These are phyloP conservation scores for Paramecium sexaurelia DNA, from an alignment of 73 alveolate genomes.

Conservation along the genomic window DNA sequence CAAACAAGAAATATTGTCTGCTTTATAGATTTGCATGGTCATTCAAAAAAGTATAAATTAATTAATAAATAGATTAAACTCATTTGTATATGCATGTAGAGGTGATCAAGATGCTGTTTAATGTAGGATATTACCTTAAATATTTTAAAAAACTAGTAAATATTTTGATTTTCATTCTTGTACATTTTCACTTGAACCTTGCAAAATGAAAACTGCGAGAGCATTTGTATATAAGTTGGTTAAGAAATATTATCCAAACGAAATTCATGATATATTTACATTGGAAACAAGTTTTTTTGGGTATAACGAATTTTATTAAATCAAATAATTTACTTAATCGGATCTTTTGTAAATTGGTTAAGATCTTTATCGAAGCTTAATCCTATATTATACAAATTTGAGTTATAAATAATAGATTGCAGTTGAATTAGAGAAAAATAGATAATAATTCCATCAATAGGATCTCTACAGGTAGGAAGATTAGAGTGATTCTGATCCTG, in stretches of 20 bases:
- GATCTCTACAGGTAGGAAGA: not conserved
- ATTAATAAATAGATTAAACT: slow-evolving; percentile 68
- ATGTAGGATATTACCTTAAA: slow-evolving; percentile 59
- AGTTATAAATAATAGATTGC: not conserved
- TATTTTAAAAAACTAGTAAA: not conserved
- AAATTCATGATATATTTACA: slow-evolving; percentile 57
- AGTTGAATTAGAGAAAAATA: not conserved
- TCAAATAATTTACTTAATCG: not conserved
- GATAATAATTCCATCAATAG: not conserved
- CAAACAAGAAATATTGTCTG: slow-evolving; percentile 76
- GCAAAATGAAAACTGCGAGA: slow-evolving; percentile 70
- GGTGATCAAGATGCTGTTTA: slow-evolving; percentile 46
- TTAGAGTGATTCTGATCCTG: slow-evolving; percentile 10
- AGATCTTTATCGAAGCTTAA: not conserved
- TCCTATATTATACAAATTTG: not conserved
- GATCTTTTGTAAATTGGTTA: slow-evolving; percentile 20
- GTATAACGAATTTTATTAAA: not conserved
- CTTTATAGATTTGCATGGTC: slow-evolving; percentile 94
- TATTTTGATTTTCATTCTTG: slow-evolving; percentile 48
- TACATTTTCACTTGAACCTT: slow-evolving; percentile 58
- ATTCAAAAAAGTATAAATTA: slow-evolving; percentile 72
- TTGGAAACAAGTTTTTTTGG: slow-evolving; percentile 67
- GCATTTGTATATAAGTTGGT: slow-evolving; percentile 3
- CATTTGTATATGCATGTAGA: slow-evolving; percentile 87
- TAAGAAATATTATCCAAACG: not conserved